Evolutionary conservation across 768 basidiomycete genomes (phyloP), one percentile per base, ranked within the genome.

Genomic region (Nidula microcarpa): DNA sequence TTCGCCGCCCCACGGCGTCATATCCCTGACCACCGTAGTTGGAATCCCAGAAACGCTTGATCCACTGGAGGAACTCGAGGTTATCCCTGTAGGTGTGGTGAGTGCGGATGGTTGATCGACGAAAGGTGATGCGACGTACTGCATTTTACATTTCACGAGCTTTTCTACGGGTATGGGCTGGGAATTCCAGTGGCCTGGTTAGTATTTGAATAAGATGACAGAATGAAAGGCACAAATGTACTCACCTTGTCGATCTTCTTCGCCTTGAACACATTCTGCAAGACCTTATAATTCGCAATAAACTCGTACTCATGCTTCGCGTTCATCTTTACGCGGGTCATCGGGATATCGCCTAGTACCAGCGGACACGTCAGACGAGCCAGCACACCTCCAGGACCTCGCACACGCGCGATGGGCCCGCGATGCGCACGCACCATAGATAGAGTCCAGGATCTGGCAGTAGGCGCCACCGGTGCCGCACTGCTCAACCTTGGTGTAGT

Each of bases 121-220:
- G 16, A 33, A 44, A 9, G 32, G 43, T 43, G 41, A 10, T 6
- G 1, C 7, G 37, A 57, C 90, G 68, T 74, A 91, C 88, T 98
- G 96, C 95, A 98, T 98, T 76, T 98, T 98, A 77, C 97, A 99
- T 73, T 95, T 95, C 47, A 91, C 84, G 36, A 99, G 84, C 62
- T 80, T 87, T 61, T 98, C 96, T n/a, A 99, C 89, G 6, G 82
- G 91, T 68, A 99, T 94, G 30, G 95, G 95, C 93, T 97, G 33
- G 17, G 34, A 11, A n/a, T 37, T 39, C 11, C 11, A 41, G 39
- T 11, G 16, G 16, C 39, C 11, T 11, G 4, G 39, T 41, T 41
- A 41, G 39, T 41, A 41, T 11, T 11, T 11, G 16, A 16, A 11
- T 11, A 16, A 41, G 16, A 41, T 41, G 16, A 41, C 16, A 16